Conservation (phyloP, 2,329 filamentous ascomycete genomes). For the Sphaceloma murrayae region DNA sequence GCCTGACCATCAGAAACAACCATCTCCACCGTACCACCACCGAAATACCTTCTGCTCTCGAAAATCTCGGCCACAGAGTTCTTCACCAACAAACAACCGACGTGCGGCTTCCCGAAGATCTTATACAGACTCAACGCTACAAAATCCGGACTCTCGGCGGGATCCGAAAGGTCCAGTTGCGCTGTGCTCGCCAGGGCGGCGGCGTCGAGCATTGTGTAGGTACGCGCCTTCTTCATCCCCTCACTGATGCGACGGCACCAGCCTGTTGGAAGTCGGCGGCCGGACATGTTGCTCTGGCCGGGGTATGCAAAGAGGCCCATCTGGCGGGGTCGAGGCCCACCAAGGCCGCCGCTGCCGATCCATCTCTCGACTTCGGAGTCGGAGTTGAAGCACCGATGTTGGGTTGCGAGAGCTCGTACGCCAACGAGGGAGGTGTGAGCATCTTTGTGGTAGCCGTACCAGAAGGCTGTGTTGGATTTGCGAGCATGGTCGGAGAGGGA, state of each 20-base stretch:
- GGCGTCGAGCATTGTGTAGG: conserved; percentile 71
- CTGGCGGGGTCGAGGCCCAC: conserved; percentile 24
- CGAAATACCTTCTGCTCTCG: conserved; percentile 67
- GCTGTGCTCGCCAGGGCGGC: conserved; percentile 72
- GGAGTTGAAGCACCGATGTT: conserved; percentile 55
- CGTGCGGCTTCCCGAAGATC: conserved; percentile 92
- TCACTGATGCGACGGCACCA: conserved; percentile 52
- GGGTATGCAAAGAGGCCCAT: conserved; percentile 65
- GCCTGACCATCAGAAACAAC: conserved; percentile 64
- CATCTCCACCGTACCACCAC: conserved; percentile 88
- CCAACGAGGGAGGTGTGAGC: conserved; percentile 84
- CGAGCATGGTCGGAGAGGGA: conserved; percentile 56
- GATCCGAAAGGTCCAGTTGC: conserved; percentile 58
- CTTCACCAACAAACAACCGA: conserved; percentile 75
- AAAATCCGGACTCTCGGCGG: conserved; percentile 64
- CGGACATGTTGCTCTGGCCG: conserved; percentile 89
- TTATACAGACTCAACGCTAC: conserved; percentile 86
- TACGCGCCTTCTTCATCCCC: conserved; percentile 22
- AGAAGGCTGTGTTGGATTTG: conserved; percentile 49
- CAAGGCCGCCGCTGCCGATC: conserved; percentile 40
- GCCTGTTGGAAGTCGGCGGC: conserved; percentile 58
- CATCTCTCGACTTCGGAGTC: conserved; percentile 57
- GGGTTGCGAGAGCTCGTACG: conserved; percentile 56
- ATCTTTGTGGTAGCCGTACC: conserved; percentile 73
- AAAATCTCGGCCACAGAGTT: conserved; percentile 57